phyloP scores from a whole-genome alignment of 1,139 yeast genomes.

The Hanseniaspora sp. region DNA sequence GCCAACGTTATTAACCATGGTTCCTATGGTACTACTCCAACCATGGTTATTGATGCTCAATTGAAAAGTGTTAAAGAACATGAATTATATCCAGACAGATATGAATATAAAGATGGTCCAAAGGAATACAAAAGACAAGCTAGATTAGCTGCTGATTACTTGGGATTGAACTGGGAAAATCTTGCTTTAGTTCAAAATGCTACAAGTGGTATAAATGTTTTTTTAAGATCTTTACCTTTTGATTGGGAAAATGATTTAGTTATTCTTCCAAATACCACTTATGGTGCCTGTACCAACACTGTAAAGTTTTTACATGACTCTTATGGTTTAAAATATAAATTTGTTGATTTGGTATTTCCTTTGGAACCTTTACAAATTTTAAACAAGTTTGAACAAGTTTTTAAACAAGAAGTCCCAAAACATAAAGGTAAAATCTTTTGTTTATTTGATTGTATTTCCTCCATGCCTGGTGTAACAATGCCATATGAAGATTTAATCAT shows the following conservation, averaged over 20 bases:
- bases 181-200: slow-evolving; percentile 39
- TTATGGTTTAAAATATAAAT: slow-evolving; percentile 37
- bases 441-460: slow-evolving; percentile 50
- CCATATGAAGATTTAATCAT: slow-evolving; percentile 44
- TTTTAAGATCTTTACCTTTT: slow-evolving; percentile 38
- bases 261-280: slow-evolving; percentile 43
- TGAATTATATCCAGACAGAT: slow-evolving; percentile 22
- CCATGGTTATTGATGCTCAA: slow-evolving; percentile 20
- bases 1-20: slow-evolving; percentile 44
- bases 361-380: slow-evolving; percentile 37
- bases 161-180: slow-evolving; percentile 20
- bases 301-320: slow-evolving; percentile 38
- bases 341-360: slow-evolving; percentile 42
- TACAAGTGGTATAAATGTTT: slow-evolving; percentile 49
- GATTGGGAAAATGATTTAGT: slow-evolving; percentile 41
- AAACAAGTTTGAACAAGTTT: slow-evolving; percentile 31
- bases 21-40: slow-evolving; percentile 43
- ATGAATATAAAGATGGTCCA: slow-evolving; percentile 17
- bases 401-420: slow-evolving; percentile 22
- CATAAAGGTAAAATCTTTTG: slow-evolving; percentile 27
- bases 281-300: slow-evolving; percentile 48
- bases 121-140: slow-evolving; percentile 19
- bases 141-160: slow-evolving; percentile 18
- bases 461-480: slow-evolving; percentile 52
- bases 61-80: slow-evolving; percentile 18